phyloP scores from a whole-genome alignment of 805 yeast genomes.

The Huiozyma naganishii region DNA sequence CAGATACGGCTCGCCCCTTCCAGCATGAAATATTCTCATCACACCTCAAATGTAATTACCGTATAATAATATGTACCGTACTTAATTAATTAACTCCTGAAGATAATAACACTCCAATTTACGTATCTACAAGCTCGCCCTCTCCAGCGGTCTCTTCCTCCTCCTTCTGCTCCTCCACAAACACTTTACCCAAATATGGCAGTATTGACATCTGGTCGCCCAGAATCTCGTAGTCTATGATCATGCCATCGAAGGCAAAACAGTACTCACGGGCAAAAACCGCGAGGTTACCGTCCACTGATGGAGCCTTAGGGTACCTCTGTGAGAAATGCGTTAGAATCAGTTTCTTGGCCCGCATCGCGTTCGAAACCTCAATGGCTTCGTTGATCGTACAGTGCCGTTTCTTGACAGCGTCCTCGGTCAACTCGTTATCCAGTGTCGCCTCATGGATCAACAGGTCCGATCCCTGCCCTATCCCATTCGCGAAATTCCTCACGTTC shows the following conservation, averaged over 20 bases:
- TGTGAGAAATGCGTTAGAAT: constrained; percentile 89
- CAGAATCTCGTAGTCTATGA: constrained; percentile 35
- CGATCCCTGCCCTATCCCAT: constrained; percentile 48
- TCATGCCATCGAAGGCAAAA: constrained; percentile 63
- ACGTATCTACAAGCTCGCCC: no score
- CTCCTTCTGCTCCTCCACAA: constrained; percentile 22
- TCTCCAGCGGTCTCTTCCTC: constrained; percentile 5
- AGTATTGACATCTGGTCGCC: constrained; percentile 27
- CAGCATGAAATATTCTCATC: no score
- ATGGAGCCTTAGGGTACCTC: constrained; percentile 59
- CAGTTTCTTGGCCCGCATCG: constrained; percentile 62
- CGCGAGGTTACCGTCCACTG: constrained; percentile 20
- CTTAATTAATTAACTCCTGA: no score
- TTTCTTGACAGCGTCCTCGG: constrained; percentile 69
- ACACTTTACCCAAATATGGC: constrained; percentile 22
- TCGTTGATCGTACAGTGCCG: constrained; percentile 84
- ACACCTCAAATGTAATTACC: no score
- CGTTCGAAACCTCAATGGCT: constrained; percentile 58
- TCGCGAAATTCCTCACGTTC: constrained; percentile 43
- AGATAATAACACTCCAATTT: no score
- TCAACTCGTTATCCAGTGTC: constrained; percentile 70
- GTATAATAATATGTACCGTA: no score
- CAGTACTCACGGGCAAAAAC: constrained; percentile 28
- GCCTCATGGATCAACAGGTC: constrained; percentile 89
- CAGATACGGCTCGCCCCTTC: no score